Percentiles rank a stretch among this genome's conserved stretches.
Conservation (phyloP, 2,329 filamentous ascomycete genomes). For the Zasmidium cellare region DNA sequence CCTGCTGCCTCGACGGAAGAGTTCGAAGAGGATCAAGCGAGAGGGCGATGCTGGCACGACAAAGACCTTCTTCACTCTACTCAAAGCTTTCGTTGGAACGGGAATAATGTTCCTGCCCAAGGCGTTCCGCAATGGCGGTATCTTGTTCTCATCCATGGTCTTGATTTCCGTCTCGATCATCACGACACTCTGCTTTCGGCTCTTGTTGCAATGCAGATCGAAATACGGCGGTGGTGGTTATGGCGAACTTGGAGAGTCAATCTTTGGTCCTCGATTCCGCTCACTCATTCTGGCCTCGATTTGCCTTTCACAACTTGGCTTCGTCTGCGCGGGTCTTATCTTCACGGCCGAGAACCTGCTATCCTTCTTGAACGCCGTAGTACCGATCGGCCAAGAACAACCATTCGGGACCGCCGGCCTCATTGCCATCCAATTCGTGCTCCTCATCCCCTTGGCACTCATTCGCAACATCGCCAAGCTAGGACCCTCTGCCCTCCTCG, state of each 20-base stretch:
- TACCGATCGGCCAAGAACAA: slow-evolving; percentile 40
- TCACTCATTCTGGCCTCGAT: slow-evolving; percentile 68
- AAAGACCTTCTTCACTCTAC: slow-evolving; percentile 75
- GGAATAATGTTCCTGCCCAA: slow-evolving; percentile 82
- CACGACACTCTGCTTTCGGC: slow-evolving; percentile 70
- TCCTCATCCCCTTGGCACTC: slow-evolving; percentile 66
- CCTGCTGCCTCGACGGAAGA: slow-evolving; percentile 59
- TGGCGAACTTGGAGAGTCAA: slow-evolving; percentile 69
- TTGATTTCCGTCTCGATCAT: slow-evolving; percentile 65
- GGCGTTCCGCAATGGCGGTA: slow-evolving; percentile 75
- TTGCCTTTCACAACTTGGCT: slow-evolving; percentile 72
- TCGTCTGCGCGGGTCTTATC: slow-evolving; percentile 75
- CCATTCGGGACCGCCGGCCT: slow-evolving; percentile 59
- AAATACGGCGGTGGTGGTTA: slow-evolving; percentile 67
- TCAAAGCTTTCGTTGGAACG: slow-evolving; percentile 78
- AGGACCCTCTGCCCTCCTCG: slow-evolving; percentile 66
- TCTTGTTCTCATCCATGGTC: slow-evolving; percentile 71
- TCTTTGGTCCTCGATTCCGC: slow-evolving; percentile 64
- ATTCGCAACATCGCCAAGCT: slow-evolving; percentile 76
- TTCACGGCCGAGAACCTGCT: slow-evolving; percentile 74
- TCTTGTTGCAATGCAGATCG: slow-evolving; percentile 67
- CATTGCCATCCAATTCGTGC: slow-evolving; percentile 65
- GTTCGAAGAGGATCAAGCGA: slow-evolving; percentile 45
- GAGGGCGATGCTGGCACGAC: slow-evolving; percentile 66
- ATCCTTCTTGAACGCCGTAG: slow-evolving; percentile 66